These are phyloP conservation scores for Naganishia randhawae DNA, from an alignment of 768 basidiomycete species.

Conservation along the genomic window DNA sequence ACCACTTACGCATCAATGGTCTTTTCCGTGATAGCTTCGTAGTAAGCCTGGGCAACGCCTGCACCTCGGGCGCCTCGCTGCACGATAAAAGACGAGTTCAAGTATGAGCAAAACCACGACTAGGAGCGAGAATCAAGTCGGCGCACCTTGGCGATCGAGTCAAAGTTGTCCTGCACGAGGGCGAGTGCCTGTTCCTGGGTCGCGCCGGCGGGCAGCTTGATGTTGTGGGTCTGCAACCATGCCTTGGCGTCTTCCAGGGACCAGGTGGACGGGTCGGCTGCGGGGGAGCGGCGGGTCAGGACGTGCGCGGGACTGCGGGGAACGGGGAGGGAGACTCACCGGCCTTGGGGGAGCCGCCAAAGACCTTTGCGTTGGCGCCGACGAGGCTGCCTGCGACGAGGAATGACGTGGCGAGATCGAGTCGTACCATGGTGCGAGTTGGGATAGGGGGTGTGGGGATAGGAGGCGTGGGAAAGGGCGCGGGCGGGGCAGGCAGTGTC, in stretches of 20 bases:
- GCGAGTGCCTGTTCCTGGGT: constrained; percentile 53
- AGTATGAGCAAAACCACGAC: neutral
- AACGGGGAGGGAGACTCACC: constrained; percentile 38
- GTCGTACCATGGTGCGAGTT: constrained; percentile 35
- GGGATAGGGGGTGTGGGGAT: neutral
- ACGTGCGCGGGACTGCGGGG: neutral
- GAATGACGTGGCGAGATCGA: constrained; percentile 45
- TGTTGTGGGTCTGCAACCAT: constrained; percentile 68
- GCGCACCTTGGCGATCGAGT: constrained; percentile 40
- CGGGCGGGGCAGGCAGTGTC: too few species aligned
- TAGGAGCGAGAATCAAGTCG: neutral
- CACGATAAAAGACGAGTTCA: neutral
- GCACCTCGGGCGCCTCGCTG: constrained; percentile 42
- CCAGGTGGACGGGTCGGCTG: constrained; percentile 57
- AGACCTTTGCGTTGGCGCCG: constrained; percentile 28
- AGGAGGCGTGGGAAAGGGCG: neutral
- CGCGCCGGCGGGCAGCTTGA: constrained; percentile 55
- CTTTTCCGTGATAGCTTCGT: constrained; percentile 57
- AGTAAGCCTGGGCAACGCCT: constrained; percentile 47
- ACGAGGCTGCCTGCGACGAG: constrained; percentile 54
- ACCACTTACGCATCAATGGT: constrained; percentile 58
- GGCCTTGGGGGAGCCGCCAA: constrained; percentile 56
- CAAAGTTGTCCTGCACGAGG: constrained; percentile 52
- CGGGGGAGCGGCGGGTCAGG: neutral
- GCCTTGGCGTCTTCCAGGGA: constrained; percentile 61